Conservation (phyloP, 495 filamentous ascomycete species). For the Durotheca rogersii region DNA sequence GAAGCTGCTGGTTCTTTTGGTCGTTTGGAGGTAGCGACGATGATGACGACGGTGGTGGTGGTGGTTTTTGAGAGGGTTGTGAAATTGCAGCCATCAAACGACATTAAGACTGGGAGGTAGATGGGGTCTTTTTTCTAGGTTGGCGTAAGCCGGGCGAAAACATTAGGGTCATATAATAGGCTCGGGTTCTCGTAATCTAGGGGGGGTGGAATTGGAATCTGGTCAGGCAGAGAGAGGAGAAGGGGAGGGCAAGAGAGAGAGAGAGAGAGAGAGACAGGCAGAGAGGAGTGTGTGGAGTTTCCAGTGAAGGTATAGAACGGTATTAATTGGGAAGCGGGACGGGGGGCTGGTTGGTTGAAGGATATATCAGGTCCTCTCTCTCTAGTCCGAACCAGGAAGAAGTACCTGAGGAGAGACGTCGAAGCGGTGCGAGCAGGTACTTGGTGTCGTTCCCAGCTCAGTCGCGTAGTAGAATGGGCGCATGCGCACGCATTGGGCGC, state of each 20-base stretch:
- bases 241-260: conserved; percentile 5
- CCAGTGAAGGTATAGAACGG: conserved; percentile 29
- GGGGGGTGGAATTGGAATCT: conserved; percentile 10
- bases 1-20: conserved; percentile 29
- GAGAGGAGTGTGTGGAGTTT: conserved; percentile 20
- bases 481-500: conserved; percentile 20
- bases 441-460: conserved; percentile 6
- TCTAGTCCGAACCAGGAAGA: background rate
- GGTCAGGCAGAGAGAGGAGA: conserved; percentile 10
- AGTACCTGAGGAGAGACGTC: conserved; percentile 1
- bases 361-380: conserved; percentile 19
- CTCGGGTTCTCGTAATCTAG: conserved; percentile 13
- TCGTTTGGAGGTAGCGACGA: conserved; percentile 27
- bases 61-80: conserved; percentile 27
- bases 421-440: conserved; percentile 4
- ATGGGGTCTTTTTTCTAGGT: conserved; percentile 19
- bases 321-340: conserved; percentile 32
- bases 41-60: conserved; percentile 25
- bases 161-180: conserved; percentile 28
- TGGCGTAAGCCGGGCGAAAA: conserved; percentile 18
- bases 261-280: conserved; percentile 8
- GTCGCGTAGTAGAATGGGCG: conserved; percentile 24
- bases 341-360: conserved; percentile 29
- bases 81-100: conserved; percentile 34
- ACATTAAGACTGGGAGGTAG: conserved; percentile 15